phyloP scores from a whole-genome alignment of 2,329 filamentous ascomycete genomes.

The Lasiodiplodia sp. region DNA sequence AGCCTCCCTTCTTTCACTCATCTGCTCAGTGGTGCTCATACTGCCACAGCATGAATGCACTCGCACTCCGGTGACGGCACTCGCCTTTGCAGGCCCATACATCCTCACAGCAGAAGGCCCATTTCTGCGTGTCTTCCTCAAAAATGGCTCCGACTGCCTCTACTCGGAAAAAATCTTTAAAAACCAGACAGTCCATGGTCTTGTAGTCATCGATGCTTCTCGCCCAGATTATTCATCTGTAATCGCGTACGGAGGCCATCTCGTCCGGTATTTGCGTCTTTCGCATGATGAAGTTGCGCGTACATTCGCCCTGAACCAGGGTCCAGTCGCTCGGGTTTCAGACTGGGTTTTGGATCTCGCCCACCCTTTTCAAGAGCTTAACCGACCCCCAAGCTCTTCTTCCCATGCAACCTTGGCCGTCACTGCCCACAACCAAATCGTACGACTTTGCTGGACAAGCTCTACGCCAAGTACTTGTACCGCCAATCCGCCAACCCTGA shows the following conservation, averaged over 20 bases:
- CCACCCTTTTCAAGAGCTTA: conserved; percentile 24
- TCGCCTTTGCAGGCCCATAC: conserved; percentile 47
- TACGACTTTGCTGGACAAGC: conserved; percentile 47
- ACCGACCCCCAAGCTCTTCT: conserved; percentile 15
- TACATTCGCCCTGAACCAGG: conserved; percentile 9
- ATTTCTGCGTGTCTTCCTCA: conserved; percentile 49
- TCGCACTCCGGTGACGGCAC: conserved; percentile 55
- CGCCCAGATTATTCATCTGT: conserved; percentile 34
- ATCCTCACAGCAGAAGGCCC: conserved; percentile 54
- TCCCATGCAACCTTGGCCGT: conserved; percentile 57
- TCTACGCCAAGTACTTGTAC: conserved; percentile 20
- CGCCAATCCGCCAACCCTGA: conserved; percentile 8
- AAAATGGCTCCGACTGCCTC: conserved; percentile 37
- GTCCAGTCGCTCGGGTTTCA: conserved; percentile 32
- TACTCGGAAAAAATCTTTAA: conserved; percentile 62
- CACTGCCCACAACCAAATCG: conserved; percentile 86
- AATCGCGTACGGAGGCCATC: conserved; percentile 49
- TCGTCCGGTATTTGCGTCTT: conserved; percentile 54
- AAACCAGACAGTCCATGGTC: conserved; percentile 77
- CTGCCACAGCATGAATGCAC: conserved; percentile 45
- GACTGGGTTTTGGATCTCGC: conserved; percentile 48
- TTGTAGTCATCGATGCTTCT: conserved; percentile 54
- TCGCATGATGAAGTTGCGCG: conserved; percentile 16
- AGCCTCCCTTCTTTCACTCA: conserved; percentile 31
- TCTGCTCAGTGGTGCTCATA: conserved; percentile 16